Conservation (phyloP, 2,329 filamentous ascomycete species). For the Elsinoe australis region DNA sequence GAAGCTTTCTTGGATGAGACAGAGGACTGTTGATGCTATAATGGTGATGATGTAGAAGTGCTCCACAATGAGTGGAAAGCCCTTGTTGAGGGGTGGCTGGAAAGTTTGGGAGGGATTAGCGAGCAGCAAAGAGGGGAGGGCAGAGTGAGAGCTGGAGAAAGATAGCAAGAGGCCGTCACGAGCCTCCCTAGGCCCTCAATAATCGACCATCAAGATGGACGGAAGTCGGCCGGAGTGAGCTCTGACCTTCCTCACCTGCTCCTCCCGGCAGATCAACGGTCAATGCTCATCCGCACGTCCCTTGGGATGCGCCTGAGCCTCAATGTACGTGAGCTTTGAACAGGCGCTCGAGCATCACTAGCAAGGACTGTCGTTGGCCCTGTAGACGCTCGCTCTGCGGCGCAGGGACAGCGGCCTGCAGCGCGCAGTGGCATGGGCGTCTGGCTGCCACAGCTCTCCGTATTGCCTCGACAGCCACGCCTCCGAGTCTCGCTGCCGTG, state of each 20-base stretch:
- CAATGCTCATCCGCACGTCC: slow-evolving; percentile 10
- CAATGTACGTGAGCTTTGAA: too few relatives aligned
- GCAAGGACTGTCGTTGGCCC: too few relatives aligned
- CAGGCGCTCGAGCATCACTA: slow-evolving; percentile 7
- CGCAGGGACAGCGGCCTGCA: slow-evolving; percentile 4
- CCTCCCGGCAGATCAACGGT: slow-evolving; percentile 14
- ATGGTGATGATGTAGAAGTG: slow-evolving; percentile 1
- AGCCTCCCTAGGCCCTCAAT: too few relatives aligned
- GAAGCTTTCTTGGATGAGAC: neutral
- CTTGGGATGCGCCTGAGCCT: neutral
- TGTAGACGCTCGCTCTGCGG: neutral
- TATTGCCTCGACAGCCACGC: too few relatives aligned
- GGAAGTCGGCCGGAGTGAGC: slow-evolving; percentile 13
- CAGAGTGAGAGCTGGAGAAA: neutral
- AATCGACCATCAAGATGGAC: too few relatives aligned
- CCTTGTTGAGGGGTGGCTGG: neutral
- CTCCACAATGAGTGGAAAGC: slow-evolving; percentile 3
- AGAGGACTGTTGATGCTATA: neutral
- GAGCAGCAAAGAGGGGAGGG: neutral
- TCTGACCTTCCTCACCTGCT: neutral
- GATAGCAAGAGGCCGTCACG: neutral
- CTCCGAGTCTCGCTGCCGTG: too few relatives aligned
- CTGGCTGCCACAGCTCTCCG: neutral
- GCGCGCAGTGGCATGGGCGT: slow-evolving; percentile 8
- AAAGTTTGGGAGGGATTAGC: slow-evolving; percentile 1